These are phyloP conservation scores for Candida glucosophila DNA, from an alignment of 1,139 yeast species.

Conservation along the genomic window DNA sequence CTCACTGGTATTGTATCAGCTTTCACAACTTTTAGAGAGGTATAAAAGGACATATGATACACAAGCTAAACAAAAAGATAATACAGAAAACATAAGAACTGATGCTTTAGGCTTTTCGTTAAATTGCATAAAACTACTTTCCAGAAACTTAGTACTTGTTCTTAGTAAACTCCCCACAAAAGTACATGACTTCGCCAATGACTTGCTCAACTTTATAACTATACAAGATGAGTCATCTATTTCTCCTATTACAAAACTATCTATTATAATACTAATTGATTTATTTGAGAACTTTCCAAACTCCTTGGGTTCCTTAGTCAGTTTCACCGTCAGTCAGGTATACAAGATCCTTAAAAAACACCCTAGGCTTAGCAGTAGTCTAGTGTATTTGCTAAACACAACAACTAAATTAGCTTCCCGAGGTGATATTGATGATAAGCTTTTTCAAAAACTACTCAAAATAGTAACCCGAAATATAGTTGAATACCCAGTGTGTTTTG, in stretches of 20 bases:
- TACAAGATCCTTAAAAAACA: slow-evolving; percentile 32
- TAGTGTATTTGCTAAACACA: slow-evolving; percentile 25
- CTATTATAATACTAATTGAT: slow-evolving; percentile 28
- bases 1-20: slow-evolving; percentile 10
- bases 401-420: slow-evolving; percentile 30
- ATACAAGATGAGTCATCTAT: slow-evolving; percentile 12
- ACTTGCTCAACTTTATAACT: slow-evolving; percentile 20
- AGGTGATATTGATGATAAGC: slow-evolving; percentile 34
- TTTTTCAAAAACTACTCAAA: slow-evolving; percentile 28
- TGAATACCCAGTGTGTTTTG: slow-evolving; percentile 11
- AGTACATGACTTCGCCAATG: slow-evolving; percentile 31
- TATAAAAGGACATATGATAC: slow-evolving; percentile 5
- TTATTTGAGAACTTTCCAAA: slow-evolving; percentile 31
- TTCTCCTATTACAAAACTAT: slow-evolving; percentile 14
- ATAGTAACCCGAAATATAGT: slow-evolving; percentile 21
- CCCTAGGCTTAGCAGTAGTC: slow-evolving; percentile 18
- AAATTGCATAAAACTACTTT: slow-evolving; percentile 21
- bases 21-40: slow-evolving; percentile 12
- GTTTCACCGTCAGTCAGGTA: slow-evolving; percentile 26
- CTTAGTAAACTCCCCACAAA: slow-evolving; percentile 27
- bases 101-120: too few relatives aligned
- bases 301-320: slow-evolving; percentile 28
- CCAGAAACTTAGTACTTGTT: slow-evolving; percentile 21
- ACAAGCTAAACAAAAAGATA: slow-evolving; percentile 1
- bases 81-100: too few relatives aligned